phyloP scores from a whole-genome alignment of 1,284 basidiomycete species.

The Exobasidium cylindrosporum region DNA sequence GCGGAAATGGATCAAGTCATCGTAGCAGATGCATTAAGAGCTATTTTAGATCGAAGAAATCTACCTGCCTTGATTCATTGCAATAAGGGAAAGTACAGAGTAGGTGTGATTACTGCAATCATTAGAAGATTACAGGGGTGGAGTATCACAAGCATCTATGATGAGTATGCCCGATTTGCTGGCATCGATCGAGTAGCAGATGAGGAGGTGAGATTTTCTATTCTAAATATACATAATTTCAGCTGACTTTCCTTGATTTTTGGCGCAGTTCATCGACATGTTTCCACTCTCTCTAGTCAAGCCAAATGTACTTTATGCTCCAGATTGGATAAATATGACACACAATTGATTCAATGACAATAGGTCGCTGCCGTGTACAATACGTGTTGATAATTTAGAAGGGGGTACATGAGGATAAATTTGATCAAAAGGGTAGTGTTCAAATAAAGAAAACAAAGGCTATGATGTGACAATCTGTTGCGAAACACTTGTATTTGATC shows the following conservation, averaged over 20 bases:
- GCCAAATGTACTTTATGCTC: slow-evolving; percentile 8
- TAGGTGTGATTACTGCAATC: slow-evolving; percentile 47
- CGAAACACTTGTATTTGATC: too few species aligned
- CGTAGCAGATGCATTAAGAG: slow-evolving; percentile 34
- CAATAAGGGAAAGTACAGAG: slow-evolving; percentile 53
- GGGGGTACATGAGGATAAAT: too few species aligned
- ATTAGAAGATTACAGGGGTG: slow-evolving; percentile 49
- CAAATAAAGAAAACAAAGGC: too few species aligned
- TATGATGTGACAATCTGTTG: too few species aligned
- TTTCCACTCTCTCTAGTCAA: slow-evolving; percentile 12
- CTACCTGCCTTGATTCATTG: slow-evolving; percentile 51
- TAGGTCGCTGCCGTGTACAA: too few species aligned
- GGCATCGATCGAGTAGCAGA: slow-evolving; percentile 45
- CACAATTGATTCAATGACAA: background rate
- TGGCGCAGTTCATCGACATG: slow-evolving; percentile 18
- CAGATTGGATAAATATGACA: slow-evolving; percentile 11
- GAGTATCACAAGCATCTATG: slow-evolving; percentile 52
- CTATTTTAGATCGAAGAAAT: slow-evolving; percentile 38
- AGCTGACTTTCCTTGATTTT: slow-evolving; percentile 1
- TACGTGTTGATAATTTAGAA: too few species aligned
- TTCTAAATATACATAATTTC: background rate
- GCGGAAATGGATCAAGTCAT: slow-evolving; percentile 46
- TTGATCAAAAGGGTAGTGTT: too few species aligned
- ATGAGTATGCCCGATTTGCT: slow-evolving; percentile 51
- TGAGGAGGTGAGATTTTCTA: slow-evolving; percentile 28